Conservation (phyloP, 2,329 filamentous ascomycete species). For the Penicillium sp. region DNA sequence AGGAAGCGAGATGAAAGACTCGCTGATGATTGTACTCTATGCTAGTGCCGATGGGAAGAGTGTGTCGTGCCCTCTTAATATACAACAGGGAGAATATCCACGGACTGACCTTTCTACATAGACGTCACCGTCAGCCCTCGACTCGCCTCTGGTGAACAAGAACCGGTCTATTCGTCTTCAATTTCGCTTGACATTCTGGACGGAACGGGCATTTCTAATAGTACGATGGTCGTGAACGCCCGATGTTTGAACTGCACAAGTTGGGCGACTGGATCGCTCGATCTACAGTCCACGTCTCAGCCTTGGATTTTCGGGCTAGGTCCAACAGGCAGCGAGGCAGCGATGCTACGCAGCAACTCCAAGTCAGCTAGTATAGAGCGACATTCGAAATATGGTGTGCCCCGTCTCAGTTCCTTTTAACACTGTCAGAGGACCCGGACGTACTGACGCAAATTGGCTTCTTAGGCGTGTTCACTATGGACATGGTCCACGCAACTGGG, state of each 20-base stretch:
- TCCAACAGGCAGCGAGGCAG: conserved; percentile 5
- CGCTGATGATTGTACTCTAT: conserved; percentile 20
- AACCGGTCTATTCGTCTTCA: conserved; percentile 18
- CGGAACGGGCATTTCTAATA: conserved; percentile 14
- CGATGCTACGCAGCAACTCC: conserved; percentile 16
- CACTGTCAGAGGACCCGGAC: no score
- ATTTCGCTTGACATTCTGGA: conserved; percentile 14
- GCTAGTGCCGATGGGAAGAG: no score
- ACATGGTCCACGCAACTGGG: conserved; percentile 22
- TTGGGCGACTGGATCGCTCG: conserved; percentile 16
- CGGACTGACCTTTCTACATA: no score
- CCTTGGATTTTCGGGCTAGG: conserved; percentile 22
- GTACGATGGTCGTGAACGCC: conserved; percentile 15
- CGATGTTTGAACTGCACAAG: conserved; percentile 20
- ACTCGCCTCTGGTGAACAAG: conserved; percentile 18
- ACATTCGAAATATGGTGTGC: conserved; percentile 21
- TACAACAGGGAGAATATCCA: neutral
- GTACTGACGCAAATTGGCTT: neutral
- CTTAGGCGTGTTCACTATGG: conserved; percentile 15
- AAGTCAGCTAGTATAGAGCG: conserved; percentile 17
- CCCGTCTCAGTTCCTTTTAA: neutral
- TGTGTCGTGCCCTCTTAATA: no score
- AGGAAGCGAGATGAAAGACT: conserved; percentile 19
- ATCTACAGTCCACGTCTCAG: conserved; percentile 16
- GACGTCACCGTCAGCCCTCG: conserved; percentile 23